Evolutionary conservation across 805 yeast species (phyloP), one percentile per base, ranked within the genome.

Genomic region (Yamadazyma ubonensis): DNA sequence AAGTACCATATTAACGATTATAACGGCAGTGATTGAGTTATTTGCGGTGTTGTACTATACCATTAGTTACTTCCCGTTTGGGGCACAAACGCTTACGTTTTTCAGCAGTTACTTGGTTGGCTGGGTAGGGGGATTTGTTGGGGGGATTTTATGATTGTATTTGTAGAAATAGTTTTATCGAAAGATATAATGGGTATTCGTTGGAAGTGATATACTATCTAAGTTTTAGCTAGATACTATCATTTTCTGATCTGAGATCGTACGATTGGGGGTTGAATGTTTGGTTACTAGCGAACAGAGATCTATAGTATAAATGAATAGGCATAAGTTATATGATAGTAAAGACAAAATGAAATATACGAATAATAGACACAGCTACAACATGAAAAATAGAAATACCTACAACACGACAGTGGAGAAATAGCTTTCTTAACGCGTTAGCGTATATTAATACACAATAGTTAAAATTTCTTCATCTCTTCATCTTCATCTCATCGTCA

Each of bases 11-110:
- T 64, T 89, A 37, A 88, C 98, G 0, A 63, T 93, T 8, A 55
- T 88, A 9, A 79, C 88, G 22, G 84, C 93, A 30, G 61, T 84
- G 2, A 61, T 86, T 8, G 97, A 93, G 60, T 67, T 90, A 6
- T 61, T 93, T 41, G 91, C 96, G 1, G 89, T 93, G n/a, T 53
- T 88, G 4, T 90, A 90, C 71, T 93, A 93, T 59, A 82, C 93
- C 0, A 72, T 91, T 29, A 86, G 96, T 53, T 93, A 93, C 61
- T 91, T 93, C 74, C 99, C 99, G 10, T 85, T 90, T 66, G 99
- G 99, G 9, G 86, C 91, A 1, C 83, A 85, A 45, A 84, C 95
- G 2, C 57, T 73, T 51, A 69, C 75, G 25, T 66, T 73, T 74
- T 61, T 76, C 44, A 58, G 74, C 18, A 67, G 71, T 44, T 64